phyloP scores from a whole-genome alignment of 129 eudicot species.

The Flaveria linearis region DNA sequence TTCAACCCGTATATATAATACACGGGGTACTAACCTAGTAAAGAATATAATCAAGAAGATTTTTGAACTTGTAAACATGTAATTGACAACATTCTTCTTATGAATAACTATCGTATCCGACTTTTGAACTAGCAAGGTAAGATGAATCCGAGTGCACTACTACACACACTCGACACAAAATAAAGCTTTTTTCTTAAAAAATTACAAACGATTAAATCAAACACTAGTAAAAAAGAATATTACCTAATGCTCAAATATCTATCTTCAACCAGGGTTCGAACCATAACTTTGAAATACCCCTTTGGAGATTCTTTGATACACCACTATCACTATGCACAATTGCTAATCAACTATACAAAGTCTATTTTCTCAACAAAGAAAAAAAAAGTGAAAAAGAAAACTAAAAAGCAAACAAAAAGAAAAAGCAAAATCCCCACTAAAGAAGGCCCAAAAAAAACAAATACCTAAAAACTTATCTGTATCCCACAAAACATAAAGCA shows the following conservation, averaged over 20 bases:
- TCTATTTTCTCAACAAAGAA: background rate
- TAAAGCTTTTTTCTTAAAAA: background rate
- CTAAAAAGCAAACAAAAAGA: slow-evolving; percentile 12
- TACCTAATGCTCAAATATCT: background rate
- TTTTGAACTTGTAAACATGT: background rate
- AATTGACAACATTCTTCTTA: background rate
- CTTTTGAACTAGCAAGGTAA: background rate
- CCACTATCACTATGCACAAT: background rate
- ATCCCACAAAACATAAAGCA: slow-evolving; percentile 38
- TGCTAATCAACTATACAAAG: background rate
- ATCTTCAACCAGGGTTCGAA: background rate
- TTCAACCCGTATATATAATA: no score
- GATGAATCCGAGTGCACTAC: background rate
- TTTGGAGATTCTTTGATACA: background rate
- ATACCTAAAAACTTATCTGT: slow-evolving; percentile 35
- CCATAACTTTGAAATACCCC: background rate
- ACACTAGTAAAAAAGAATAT: background rate
- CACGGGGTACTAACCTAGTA: no score
- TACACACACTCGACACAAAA: background rate
- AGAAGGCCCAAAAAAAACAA: slow-evolving; percentile 36
- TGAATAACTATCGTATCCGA: background rate
- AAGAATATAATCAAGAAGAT: background rate
- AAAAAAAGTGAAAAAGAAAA: background rate
- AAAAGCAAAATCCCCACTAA: slow-evolving; percentile 25
- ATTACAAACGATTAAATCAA: background rate